These are phyloP conservation scores for Dovyalis caffra DNA, from an alignment of 345 rosid genomes.

Conservation along the genomic window DNA sequence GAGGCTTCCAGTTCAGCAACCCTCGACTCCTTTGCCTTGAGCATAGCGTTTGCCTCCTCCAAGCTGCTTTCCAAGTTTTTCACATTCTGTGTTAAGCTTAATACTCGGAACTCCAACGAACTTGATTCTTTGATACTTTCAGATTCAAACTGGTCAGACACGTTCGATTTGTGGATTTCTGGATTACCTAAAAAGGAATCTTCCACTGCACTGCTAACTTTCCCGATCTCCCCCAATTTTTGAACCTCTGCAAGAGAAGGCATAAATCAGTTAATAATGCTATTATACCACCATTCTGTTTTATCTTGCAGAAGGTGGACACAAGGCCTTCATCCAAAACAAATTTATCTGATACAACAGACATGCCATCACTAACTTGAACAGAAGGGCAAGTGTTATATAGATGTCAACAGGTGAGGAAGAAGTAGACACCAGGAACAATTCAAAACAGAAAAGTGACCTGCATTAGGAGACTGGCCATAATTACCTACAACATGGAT, in stretches of 20 bases:
- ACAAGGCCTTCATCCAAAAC: neutral
- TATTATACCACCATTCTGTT: neutral
- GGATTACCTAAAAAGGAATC: conserved; percentile 20
- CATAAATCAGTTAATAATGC: conserved; percentile 8
- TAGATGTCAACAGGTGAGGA: neutral
- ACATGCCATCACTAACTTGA: neutral
- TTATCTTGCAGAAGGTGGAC: neutral
- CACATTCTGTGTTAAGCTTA: conserved; percentile 47
- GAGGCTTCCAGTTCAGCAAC: conserved; percentile 55
- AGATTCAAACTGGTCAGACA: conserved; percentile 35
- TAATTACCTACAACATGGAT: neutral
- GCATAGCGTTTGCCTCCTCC: conserved; percentile 44
- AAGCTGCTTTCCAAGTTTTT: conserved; percentile 45
- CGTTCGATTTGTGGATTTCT: conserved; percentile 36
- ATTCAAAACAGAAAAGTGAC: neutral
- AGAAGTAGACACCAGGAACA: neutral
- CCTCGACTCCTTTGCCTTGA: conserved; percentile 47
- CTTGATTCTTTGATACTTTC: conserved; percentile 31
- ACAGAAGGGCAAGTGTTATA: neutral
- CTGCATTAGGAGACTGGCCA: neutral
- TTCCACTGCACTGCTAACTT: conserved; percentile 31
- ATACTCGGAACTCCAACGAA: conserved; percentile 42
- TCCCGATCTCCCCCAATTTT: conserved; percentile 56
- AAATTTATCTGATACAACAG: neutral
- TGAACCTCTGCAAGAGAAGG: conserved; percentile 44